Conservation (phyloP, 2,329 filamentous ascomycete species). For the Endothia cerciana region DNA sequence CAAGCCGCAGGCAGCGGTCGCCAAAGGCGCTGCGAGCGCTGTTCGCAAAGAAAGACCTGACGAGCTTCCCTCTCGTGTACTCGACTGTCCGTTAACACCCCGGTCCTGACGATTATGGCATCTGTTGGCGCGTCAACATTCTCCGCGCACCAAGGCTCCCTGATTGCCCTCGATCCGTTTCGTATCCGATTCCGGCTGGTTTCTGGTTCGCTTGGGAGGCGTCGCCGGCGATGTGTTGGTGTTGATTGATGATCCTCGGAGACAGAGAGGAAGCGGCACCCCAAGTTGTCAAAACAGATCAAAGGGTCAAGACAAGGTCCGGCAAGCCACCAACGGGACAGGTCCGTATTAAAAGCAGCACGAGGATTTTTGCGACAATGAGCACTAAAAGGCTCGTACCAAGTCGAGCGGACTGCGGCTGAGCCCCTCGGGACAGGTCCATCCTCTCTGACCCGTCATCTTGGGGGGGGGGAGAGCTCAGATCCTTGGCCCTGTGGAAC, state of each 20-base stretch:
- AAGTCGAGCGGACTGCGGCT: constrained; percentile 10
- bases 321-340: neutral
- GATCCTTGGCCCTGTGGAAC: neutral
- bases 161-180: neutral
- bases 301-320: neutral
- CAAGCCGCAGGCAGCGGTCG: neutral
- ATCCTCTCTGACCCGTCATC: constrained; percentile 3
- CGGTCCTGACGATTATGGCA: neutral
- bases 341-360: constrained; percentile 1
- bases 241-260: neutral
- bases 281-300: neutral
- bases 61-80: neutral
- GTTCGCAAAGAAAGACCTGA: neutral
- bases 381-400: constrained; percentile 6
- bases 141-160: neutral
- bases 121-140: neutral
- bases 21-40: neutral
- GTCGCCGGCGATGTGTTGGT: neutral
- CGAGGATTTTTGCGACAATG: neutral
- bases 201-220: neutral
- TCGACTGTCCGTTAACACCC: neutral
- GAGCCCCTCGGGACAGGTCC: neutral
- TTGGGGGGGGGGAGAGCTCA: neutral
- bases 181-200: neutral
- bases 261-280: neutral